Evolutionary conservation across 306 rosid genomes (phyloP).

Genomic region (Vigna nakashimae): DNA sequence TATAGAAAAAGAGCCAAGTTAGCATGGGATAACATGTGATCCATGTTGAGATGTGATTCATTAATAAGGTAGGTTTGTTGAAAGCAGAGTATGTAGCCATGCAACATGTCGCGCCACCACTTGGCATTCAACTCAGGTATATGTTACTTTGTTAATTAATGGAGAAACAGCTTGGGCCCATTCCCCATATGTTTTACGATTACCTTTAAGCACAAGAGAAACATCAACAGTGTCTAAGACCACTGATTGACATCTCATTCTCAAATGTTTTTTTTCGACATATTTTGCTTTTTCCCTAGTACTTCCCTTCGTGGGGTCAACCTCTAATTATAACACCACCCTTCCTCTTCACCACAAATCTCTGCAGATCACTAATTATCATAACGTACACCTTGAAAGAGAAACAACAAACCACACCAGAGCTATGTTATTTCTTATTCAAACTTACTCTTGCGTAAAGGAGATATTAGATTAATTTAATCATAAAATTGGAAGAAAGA

Average conservation of each 20-base stretch:
- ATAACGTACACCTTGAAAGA: neutral
- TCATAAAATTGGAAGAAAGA: no score
- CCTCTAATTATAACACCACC: slow-evolving; percentile 26
- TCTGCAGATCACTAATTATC: neutral
- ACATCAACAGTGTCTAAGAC: slow-evolving; percentile 29
- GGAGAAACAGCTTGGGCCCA: slow-evolving; percentile 48
- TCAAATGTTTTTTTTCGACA: slow-evolving; percentile 25
- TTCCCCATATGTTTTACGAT: slow-evolving; percentile 7
- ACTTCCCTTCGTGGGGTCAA: slow-evolving; percentile 27
- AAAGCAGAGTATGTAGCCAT: slow-evolving; percentile 50
- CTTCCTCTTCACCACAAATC: slow-evolving; percentile 2
- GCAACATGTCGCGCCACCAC: slow-evolving; percentile 41
- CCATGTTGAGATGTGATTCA: slow-evolving; percentile 3
- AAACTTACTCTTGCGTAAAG: neutral
- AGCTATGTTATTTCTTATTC: neutral
- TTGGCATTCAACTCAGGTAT: slow-evolving; percentile 36
- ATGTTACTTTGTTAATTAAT: slow-evolving; percentile 43
- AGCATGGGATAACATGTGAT: slow-evolving; percentile 24
- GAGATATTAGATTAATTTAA: no score
- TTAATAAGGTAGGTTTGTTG: slow-evolving; percentile 39
- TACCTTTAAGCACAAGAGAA: slow-evolving; percentile 18
- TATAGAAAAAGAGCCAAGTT: neutral
- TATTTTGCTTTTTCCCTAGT: neutral
- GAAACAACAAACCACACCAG: no score
- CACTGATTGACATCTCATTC: slow-evolving; percentile 46